phyloP scores from a whole-genome alignment of 2,329 filamentous ascomycete genomes.

The Diaporthe aspalathi region DNA sequence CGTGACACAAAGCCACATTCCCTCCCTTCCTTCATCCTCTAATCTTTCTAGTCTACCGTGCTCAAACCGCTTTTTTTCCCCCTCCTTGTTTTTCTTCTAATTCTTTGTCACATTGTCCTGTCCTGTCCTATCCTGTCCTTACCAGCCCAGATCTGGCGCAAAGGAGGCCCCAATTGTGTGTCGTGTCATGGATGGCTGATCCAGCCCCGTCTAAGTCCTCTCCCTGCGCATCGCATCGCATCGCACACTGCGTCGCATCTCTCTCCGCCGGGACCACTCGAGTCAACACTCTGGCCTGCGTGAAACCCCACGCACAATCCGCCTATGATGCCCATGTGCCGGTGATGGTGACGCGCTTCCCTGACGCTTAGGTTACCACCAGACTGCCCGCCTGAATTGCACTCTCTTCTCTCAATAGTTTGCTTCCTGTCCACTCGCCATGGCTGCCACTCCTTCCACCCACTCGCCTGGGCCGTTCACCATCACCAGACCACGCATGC shows the following conservation, averaged over 20 bases:
- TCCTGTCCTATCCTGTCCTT: not conserved
- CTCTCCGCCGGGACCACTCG: not conserved
- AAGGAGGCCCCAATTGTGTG: not conserved
- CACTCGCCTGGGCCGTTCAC: conserved; percentile 43
- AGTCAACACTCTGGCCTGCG: conserved; percentile 19
- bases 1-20: not conserved
- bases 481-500: conserved; percentile 51
- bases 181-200: not conserved
- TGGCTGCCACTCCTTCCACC: conserved; percentile 40
- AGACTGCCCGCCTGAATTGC: not conserved
- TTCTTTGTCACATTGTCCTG: not conserved
- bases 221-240: conserved; percentile 3
- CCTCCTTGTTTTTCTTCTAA: too few species aligned
- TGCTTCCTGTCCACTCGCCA: conserved; percentile 31
- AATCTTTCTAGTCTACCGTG: too few species aligned
- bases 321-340: conserved; percentile 25
- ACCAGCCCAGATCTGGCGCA: not conserved
- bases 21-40: conserved; percentile 26
- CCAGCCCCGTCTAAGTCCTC: conserved; percentile 18
- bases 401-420: not conserved
- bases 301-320: conserved; percentile 7
- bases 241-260: not conserved
- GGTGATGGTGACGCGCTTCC: conserved; percentile 21
- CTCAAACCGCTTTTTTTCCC: not conserved
- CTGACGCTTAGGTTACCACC: conserved; percentile 20